Conservation (phyloP, 2,329 filamentous ascomycete species). For the Lachnellula willkommii region DNA sequence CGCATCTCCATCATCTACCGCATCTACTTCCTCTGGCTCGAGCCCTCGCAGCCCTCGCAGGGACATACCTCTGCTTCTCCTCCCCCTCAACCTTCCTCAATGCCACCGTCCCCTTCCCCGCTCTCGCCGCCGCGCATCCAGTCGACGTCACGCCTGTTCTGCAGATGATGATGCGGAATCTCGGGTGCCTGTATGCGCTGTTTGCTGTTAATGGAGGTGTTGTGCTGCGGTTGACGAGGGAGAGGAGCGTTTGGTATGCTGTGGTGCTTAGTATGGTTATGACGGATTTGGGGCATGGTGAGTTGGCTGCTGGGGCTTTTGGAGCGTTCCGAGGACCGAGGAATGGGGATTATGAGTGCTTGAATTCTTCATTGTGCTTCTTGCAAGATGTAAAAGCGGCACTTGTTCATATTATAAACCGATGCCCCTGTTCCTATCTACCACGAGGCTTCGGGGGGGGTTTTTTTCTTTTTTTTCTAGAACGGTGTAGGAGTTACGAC, state of each 20-base stretch:
- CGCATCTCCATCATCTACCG: constrained; percentile 20
- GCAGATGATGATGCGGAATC: constrained; percentile 26
- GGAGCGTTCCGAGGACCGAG: no score
- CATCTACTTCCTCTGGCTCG: constrained; percentile 26
- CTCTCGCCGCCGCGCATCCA: constrained; percentile 9
- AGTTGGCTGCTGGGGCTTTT: background rate
- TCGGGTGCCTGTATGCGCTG: constrained; percentile 29
- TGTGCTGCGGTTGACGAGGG: constrained; percentile 26
- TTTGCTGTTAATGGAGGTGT: constrained; percentile 30
- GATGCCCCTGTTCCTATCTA: no score
- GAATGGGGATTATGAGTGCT: no score
- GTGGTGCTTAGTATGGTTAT: constrained; percentile 24
- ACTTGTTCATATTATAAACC: no score
- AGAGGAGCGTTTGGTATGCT: constrained; percentile 28
- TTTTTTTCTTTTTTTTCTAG: no score
- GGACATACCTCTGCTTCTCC: constrained; percentile 22
- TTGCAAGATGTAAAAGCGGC: no score
- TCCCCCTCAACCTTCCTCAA: constrained; percentile 15
- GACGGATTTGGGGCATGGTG: constrained; percentile 28
- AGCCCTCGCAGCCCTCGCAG: constrained; percentile 22
- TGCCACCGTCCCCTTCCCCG: constrained; percentile 20
- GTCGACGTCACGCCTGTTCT: constrained; percentile 18
- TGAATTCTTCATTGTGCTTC: no score
- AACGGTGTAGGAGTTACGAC: no score
- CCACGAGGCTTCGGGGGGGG: no score